phyloP scores from a whole-genome alignment of 331 rosid genomes.

The Erythrophleum ivorense region DNA sequence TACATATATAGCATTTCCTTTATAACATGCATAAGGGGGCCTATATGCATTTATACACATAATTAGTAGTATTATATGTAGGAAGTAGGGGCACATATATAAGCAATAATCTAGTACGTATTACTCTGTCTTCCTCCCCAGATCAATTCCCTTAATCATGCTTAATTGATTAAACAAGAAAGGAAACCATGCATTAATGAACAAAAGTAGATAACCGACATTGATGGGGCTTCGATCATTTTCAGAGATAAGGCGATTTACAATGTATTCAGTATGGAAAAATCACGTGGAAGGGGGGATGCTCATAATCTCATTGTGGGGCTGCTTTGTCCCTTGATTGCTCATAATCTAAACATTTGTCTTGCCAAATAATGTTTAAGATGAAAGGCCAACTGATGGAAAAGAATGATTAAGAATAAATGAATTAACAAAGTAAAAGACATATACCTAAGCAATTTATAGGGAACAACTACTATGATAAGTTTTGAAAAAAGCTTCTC shows the following conservation, averaged over 20 bases:
- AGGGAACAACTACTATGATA: background rate
- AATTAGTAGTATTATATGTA: background rate
- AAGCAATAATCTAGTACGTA: background rate
- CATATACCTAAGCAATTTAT: conserved; percentile 15
- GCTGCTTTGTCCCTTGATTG: conserved; percentile 53
- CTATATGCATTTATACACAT: too few relatives aligned
- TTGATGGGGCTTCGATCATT: conserved; percentile 46
- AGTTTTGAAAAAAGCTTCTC: background rate
- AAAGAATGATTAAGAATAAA: conserved; percentile 34
- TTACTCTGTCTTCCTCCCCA: background rate
- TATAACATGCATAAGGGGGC: too few relatives aligned
- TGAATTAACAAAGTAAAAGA: conserved; percentile 11
- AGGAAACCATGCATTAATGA: conserved; percentile 42
- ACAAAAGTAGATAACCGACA: conserved; percentile 41
- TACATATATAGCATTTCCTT: too few relatives aligned
- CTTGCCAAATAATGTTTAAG: conserved; percentile 20
- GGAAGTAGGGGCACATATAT: background rate
- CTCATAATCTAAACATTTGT: conserved; percentile 38
- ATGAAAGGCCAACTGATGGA: conserved; percentile 24
- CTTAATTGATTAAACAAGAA: conserved; percentile 31
- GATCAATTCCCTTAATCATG: conserved; percentile 26
- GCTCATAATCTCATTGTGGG: conserved; percentile 51
- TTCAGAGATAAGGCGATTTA: conserved; percentile 45
- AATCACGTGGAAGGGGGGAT: conserved; percentile 33
- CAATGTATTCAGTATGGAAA: conserved; percentile 37